Evolutionary conservation across 2,329 filamentous ascomycete species (phyloP).

Genomic region (Microdochium paspali): DNA sequence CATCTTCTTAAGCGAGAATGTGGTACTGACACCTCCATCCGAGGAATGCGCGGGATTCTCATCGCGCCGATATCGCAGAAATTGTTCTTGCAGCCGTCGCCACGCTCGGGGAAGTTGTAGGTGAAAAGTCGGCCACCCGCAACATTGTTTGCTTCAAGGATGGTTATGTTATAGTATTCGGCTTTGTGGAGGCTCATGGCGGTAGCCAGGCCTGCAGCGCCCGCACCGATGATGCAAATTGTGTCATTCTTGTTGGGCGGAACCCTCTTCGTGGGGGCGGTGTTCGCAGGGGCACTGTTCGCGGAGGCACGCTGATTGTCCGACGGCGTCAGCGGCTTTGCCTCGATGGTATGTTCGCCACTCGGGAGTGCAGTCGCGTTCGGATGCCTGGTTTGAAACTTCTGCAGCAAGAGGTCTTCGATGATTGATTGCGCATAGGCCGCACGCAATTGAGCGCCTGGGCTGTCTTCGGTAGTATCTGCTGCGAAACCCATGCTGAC

Average conservation of each 20-base stretch:
- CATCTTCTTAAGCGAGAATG: slow-evolving; percentile 3
- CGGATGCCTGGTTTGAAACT: no score
- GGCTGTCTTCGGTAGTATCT: no score
- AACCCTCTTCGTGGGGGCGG: not conserved
- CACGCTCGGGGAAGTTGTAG: slow-evolving; percentile 6
- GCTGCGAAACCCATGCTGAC: no score
- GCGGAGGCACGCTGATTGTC: no score
- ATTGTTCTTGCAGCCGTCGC: slow-evolving; percentile 5
- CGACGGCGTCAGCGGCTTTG: not conserved
- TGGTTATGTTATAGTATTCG: slow-evolving; percentile 6
- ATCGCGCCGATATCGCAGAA: slow-evolving; percentile 14
- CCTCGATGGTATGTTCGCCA: no score
- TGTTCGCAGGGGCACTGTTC: no score
- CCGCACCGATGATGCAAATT: slow-evolving; percentile 7
- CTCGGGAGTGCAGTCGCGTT: no score
- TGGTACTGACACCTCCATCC: slow-evolving; percentile 8
- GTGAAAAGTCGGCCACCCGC: slow-evolving; percentile 10
- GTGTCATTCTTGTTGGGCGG: not conserved
- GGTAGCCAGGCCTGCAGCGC: slow-evolving; percentile 8
- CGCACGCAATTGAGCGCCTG: no score
- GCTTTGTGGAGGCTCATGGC: slow-evolving; percentile 8
- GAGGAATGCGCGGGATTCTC: slow-evolving; percentile 9
- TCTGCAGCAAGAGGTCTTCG: no score
- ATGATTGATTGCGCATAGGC: no score
- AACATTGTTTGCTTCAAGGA: slow-evolving; percentile 8